These are phyloP conservation scores for Gastrodia elata DNA, from an alignment of 106 monocot species.

Conservation along the genomic window DNA sequence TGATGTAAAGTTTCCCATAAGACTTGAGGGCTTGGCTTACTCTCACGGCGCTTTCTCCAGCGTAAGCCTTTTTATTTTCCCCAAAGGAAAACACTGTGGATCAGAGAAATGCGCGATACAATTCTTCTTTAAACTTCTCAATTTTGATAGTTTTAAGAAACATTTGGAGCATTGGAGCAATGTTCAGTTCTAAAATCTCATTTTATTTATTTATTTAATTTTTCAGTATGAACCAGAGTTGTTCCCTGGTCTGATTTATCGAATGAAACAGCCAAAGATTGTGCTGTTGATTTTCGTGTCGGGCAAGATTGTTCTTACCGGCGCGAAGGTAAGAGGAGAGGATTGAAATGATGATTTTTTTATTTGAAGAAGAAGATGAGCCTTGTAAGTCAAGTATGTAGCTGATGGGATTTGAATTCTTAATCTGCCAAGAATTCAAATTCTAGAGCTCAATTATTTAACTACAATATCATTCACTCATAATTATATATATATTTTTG, in stretches of 20 bases:
- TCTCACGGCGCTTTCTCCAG: constrained; percentile 96
- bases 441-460: too few relatives aligned
- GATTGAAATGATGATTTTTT: background rate
- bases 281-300: constrained; percentile 13
- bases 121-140: background rate
- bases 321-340: constrained; percentile 14
- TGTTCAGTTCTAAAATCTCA: background rate
- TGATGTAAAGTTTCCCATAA: constrained; percentile 94
- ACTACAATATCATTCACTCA: too few relatives aligned
- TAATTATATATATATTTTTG: too few relatives aligned
- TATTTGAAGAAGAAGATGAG: too few relatives aligned
- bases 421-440: too few relatives aligned
- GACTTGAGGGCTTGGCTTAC: constrained; percentile 89
- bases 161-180: background rate
- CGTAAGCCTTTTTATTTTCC: constrained; percentile 30
- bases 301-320: constrained; percentile 26
- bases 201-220: background rate
- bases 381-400: too few relatives aligned
- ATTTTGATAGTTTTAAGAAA: background rate
- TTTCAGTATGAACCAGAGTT: constrained; percentile 24
- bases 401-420: too few relatives aligned
- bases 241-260: constrained; percentile 26
- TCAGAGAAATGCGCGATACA: background rate
- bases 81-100: background rate
- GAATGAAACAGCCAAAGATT: constrained; percentile 27